These are phyloP conservation scores for Dioscorea zingiberensis DNA, from an alignment of 106 monocot species.

Conservation along the genomic window DNA sequence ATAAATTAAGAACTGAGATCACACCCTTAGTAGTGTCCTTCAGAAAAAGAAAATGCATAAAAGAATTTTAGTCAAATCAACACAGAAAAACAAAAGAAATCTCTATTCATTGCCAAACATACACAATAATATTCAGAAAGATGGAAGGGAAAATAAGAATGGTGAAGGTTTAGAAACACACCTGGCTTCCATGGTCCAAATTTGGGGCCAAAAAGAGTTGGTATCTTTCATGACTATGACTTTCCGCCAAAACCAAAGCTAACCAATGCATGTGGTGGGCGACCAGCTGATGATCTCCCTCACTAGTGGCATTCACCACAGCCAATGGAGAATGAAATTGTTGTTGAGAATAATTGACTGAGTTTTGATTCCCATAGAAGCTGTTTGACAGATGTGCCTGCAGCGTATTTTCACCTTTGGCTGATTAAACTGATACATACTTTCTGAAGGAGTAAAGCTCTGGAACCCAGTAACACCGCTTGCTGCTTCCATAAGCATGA, in stretches of 20 bases:
- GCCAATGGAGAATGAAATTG: conserved; percentile 29
- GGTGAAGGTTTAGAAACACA: conserved; percentile 7
- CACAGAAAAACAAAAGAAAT: conserved; percentile 3
- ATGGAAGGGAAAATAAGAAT: not conserved
- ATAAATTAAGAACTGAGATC: conserved; percentile 61
- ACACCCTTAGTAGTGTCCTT: conserved; percentile 36
- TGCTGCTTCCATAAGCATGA: conserved; percentile 19
- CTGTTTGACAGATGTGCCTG: conserved; percentile 31
- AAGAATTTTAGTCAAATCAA: not conserved
- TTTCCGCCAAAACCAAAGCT: conserved; percentile 95
- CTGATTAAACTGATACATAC: conserved; percentile 28
- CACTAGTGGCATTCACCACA: conserved; percentile 32
- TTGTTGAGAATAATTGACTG: conserved; percentile 36
- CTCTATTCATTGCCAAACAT: not conserved
- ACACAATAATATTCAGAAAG: not conserved
- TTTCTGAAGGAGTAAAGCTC: conserved; percentile 36
- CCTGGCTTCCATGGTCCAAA: conserved; percentile 56
- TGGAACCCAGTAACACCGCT: conserved; percentile 17
- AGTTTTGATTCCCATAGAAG: conserved; percentile 32
- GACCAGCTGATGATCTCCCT: conserved; percentile 79
- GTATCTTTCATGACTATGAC: conserved; percentile 70
- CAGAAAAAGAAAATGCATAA: conserved; percentile 6
- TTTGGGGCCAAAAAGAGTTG: conserved; percentile 20
- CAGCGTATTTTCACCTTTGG: conserved; percentile 30
- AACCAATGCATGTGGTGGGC: conserved; percentile 88